Percentiles rank a stretch among this genome's conserved stretches.
phyloP scores from a whole-genome alignment of 2,329 filamentous ascomycete species.

The Chalaropsis ovoidea region DNA sequence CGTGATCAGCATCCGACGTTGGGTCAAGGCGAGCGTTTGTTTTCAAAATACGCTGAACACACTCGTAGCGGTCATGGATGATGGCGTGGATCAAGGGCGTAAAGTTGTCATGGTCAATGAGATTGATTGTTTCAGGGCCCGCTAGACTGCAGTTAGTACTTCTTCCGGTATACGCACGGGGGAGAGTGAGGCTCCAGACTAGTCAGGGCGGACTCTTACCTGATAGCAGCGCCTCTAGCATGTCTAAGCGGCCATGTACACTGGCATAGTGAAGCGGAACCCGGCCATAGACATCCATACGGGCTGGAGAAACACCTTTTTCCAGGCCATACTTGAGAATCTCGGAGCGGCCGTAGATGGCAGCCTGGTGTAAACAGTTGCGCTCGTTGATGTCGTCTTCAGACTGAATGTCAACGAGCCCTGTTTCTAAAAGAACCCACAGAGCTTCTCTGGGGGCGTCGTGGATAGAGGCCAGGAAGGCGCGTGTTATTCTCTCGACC shows the following conservation, averaged over 20 bases:
- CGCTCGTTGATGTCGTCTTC: constrained; percentile 97
- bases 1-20: constrained; percentile 76
- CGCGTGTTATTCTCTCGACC: constrained; percentile 71
- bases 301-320: constrained; percentile 62
- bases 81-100: constrained; percentile 93
- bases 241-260: constrained; percentile 80
- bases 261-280: constrained; percentile 93
- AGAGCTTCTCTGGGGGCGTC: constrained; percentile 72
- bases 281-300: constrained; percentile 85
- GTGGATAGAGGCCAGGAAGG: constrained; percentile 80
- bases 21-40: constrained; percentile 79
- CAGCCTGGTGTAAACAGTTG: constrained; percentile 92
- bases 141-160: constrained; percentile 35
- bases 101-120: constrained; percentile 93
- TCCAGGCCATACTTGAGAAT: constrained; percentile 68
- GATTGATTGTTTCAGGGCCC: constrained; percentile 65
- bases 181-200: neutral
- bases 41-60: constrained; percentile 66
- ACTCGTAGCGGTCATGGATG: constrained; percentile 71
- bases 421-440: constrained; percentile 65
- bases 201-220: constrained; percentile 36
- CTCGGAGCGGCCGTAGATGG: constrained; percentile 77
- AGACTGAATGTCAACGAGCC: constrained; percentile 77
- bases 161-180: neutral
- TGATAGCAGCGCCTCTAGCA: constrained; percentile 63